These are phyloP conservation scores for Pichia manshurica DNA, from an alignment of 805 yeast genomes.

Conservation along the genomic window DNA sequence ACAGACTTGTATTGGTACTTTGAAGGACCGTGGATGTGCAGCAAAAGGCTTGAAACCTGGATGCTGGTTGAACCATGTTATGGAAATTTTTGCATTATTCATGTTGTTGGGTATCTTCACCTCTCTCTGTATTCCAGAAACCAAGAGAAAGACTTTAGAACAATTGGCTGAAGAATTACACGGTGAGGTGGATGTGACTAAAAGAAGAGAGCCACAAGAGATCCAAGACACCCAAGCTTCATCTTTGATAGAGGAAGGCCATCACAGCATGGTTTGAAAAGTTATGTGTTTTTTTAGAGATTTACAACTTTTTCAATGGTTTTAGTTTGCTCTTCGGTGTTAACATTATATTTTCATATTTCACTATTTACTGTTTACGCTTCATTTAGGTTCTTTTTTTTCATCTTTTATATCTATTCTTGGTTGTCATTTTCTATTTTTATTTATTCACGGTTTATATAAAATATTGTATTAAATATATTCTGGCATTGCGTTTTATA, in stretches of 20 bases:
- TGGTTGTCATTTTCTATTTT: background rate
- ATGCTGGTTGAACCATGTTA: constrained; percentile 88
- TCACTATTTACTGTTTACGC: no score
- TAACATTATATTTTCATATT: no score
- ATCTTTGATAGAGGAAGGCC: background rate
- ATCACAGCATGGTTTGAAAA: constrained; percentile 5
- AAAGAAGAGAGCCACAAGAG: constrained; percentile 5
- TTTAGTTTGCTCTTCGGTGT: no score
- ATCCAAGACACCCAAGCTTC: constrained; percentile 5
- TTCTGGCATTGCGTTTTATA: no score
- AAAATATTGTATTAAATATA: no score
- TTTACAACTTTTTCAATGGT: no score
- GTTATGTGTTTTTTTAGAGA: no score
- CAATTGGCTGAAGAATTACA: constrained; percentile 75
- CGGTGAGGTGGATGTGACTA: constrained; percentile 56
- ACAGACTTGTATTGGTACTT: constrained; percentile 80
- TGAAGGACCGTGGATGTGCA: constrained; percentile 73
- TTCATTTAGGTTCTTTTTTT: no score
- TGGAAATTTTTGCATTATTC: constrained; percentile 90
- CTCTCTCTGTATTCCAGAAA: constrained; percentile 75
- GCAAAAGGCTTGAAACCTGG: constrained; percentile 39
- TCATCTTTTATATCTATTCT: background rate
- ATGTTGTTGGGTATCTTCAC: constrained; percentile 74
- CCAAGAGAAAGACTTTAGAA: constrained; percentile 87
- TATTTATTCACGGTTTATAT: background rate